A percentile compares a stretch with the other conserved stretches of the same genome.
Evolutionary conservation across 2,329 filamentous ascomycete species (phyloP).

Genomic region (Cordyceps cicadae): DNA sequence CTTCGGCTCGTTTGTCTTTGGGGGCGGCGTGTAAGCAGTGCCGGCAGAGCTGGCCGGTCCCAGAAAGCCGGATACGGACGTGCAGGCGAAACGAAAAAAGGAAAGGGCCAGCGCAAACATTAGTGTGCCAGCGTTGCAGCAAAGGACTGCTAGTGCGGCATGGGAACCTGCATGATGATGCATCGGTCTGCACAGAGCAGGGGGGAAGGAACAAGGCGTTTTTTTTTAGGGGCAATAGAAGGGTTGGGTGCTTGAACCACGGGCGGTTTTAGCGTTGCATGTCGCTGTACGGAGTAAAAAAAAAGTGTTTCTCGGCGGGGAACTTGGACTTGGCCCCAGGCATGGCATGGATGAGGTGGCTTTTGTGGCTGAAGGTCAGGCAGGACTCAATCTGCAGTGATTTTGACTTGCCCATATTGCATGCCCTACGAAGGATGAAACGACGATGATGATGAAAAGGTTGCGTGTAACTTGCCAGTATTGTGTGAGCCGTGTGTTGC

Average conservation of each 20-base stretch:
- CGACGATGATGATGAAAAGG: background rate
- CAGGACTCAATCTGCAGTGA: too few species aligned
- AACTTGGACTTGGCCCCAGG: too few species aligned
- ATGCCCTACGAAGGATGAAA: background rate
- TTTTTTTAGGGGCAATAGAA: background rate
- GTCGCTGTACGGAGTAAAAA: background rate
- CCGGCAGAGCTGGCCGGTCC: background rate
- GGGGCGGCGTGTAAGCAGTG: background rate
- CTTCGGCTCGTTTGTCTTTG: background rate
- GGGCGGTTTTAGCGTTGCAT: background rate
- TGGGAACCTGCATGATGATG: background rate
- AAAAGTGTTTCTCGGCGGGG: too few species aligned
- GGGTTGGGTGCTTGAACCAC: background rate
- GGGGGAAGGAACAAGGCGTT: background rate
- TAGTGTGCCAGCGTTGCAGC: background rate
- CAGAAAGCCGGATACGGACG: constrained; percentile 12
- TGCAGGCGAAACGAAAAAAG: background rate
- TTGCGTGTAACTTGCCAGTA: background rate
- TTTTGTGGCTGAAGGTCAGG: too few species aligned
- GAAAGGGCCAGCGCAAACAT: background rate
- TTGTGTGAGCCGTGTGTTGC: background rate
- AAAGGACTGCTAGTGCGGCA: background rate
- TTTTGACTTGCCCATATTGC: too few species aligned
- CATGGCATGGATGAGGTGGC: too few species aligned
- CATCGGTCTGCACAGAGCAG: too few species aligned